Base-by-base conservation (phyloP, 1,284 basidiomycete species). In the Spongiforma sp. region DNA sequence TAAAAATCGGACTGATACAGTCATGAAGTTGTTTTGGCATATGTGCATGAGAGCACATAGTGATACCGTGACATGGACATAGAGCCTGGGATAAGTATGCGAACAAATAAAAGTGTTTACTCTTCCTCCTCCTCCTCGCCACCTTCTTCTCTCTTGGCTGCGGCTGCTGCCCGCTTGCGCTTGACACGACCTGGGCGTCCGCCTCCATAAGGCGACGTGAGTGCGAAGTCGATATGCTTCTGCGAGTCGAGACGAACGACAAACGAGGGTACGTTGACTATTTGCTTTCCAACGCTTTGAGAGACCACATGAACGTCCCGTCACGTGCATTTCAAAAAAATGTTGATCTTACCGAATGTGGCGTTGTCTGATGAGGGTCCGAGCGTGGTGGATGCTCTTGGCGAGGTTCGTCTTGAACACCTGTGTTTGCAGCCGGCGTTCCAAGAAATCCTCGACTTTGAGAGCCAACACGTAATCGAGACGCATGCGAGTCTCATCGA, bases 391-490 rank as follows among this genome's bases (percentile, higher is more conserved):
- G 75, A 99, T 98, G 73, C 90, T 93, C 90, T 99, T 99, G 68
- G 98, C 98, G 71, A 99, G 88, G 73, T 96, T 96, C 70, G 89
- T 91, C 89, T 99, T 99, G 94, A 99, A 99, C 75, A 99, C 98
- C 86, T 99, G 98, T 63, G 98, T 99, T 86, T 99, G 98, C 75
- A 99, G 85, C 75, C 98, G 87, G 75, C 98, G 90, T 88, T 99
- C 98, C 89, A 99, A 92, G 91, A 99, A 99, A 84, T 99, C 97
- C 84, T 99, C 97, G 74, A 99, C 93, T 87, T 99, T 99, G 78
- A 99, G 86, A 65, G 96, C 96, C 79, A 99, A 86, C 85, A 99
- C 97, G 91, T 99, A 99, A 93, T 99, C 96, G 83, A 98, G 93
- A 84, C 95, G 91, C 98, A 99, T 99, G 82, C 96, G 93, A 71